Conservation (phyloP, 2,329 filamentous ascomycete species). For the Paraconiothyrium brasiliense region DNA sequence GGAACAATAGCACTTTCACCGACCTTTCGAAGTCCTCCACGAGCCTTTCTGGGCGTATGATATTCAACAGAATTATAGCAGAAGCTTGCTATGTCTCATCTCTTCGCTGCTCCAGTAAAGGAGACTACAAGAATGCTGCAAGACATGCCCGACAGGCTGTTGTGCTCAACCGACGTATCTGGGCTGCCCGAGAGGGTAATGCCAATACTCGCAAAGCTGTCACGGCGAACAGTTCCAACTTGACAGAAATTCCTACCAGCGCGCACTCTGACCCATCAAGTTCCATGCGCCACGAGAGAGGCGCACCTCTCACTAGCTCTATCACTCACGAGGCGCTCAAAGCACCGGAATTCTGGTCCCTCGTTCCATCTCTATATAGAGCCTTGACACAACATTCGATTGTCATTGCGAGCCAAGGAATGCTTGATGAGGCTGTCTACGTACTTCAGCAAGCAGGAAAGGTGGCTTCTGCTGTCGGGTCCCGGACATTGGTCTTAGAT, state of each 20-base stretch:
- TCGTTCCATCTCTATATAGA: slow-evolving; percentile 77
- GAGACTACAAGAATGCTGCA: slow-evolving; percentile 56
- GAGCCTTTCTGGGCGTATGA: slow-evolving; percentile 45
- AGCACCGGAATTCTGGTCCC: slow-evolving; percentile 79
- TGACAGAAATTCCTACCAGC: slow-evolving; percentile 30
- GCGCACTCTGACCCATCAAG: slow-evolving; percentile 37
- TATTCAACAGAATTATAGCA: slow-evolving; percentile 63
- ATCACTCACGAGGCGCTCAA: slow-evolving; percentile 57
- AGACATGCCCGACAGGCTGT: slow-evolving; percentile 60
- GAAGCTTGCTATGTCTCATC: slow-evolving; percentile 73
- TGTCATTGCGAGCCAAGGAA: slow-evolving; percentile 83
- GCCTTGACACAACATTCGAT: slow-evolving; percentile 77
- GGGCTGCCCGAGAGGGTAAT: slow-evolving; percentile 61
- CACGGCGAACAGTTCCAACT: slow-evolving; percentile 23
- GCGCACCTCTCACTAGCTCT: slow-evolving; percentile 48
- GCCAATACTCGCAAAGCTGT: slow-evolving; percentile 29
- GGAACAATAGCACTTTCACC: slow-evolving; percentile 39
- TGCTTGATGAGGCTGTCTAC: slow-evolving; percentile 87
- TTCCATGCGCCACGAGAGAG: slow-evolving; percentile 42
- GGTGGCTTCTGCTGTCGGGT: slow-evolving; percentile 74
- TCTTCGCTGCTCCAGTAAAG: slow-evolving; percentile 68
- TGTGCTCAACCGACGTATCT: slow-evolving; percentile 60
- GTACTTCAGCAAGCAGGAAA: slow-evolving; percentile 86
- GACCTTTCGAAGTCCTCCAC: slow-evolving; percentile 42
- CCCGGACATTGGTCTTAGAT: slow-evolving; percentile 63